A percentile compares a stretch with the other conserved stretches of the same genome.
phyloP scores from a whole-genome alignment of 2,329 filamentous ascomycete genomes.

The Ascochyta pisi region DNA sequence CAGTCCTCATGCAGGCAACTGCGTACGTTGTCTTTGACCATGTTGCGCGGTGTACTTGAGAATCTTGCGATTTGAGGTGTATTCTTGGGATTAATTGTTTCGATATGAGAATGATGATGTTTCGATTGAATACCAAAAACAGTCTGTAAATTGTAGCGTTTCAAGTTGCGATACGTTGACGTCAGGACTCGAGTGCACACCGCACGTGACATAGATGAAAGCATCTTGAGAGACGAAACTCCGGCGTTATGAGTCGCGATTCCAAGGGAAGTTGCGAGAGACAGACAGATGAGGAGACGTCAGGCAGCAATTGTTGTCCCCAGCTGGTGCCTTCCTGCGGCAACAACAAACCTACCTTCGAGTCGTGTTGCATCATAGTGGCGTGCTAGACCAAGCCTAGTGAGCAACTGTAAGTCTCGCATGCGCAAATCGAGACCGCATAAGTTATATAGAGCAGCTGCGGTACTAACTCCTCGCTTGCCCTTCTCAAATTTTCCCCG shows the following conservation, averaged over 20 bases:
- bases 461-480: not conserved
- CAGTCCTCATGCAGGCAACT: too few relatives aligned
- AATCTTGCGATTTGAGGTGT: not conserved
- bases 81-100: not conserved
- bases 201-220: constrained; percentile 5
- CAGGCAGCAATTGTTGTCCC: not conserved
- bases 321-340: not conserved
- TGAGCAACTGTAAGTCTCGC: constrained; percentile 2
- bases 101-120: not conserved
- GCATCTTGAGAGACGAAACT: not conserved
- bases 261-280: not conserved
- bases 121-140: not conserved
- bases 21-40: constrained; percentile 57
- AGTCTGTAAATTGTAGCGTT: not conserved
- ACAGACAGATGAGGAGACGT: not conserved
- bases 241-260: not conserved
- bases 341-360: not conserved
- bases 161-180: not conserved
- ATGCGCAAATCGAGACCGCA: not conserved
- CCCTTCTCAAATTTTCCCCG: not conserved
- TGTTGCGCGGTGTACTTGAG: constrained; percentile 36
- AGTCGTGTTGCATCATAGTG: not conserved
- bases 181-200: not conserved
- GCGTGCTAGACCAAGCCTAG: constrained; percentile 8
- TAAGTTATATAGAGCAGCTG: constrained; percentile 1